Percentiles rank a stretch among this genome's conserved stretches.
phyloP scores from a whole-genome alignment of 192 early-diverging fungal species.

The Coemansia sp. region DNA sequence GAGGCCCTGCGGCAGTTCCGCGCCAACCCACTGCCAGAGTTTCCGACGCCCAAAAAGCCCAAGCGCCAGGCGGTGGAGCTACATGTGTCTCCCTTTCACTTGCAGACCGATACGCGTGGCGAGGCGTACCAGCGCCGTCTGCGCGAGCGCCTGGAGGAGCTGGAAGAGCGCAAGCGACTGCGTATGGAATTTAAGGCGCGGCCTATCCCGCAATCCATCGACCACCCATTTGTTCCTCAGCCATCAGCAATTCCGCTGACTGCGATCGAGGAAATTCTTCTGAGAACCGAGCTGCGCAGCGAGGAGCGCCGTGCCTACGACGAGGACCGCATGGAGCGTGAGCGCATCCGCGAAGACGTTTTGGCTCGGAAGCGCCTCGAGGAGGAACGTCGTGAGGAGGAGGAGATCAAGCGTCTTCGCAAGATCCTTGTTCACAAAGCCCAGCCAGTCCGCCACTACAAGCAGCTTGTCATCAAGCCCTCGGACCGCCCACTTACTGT shows the following conservation, averaged over 20 bases:
- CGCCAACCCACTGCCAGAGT: constrained; percentile 56
- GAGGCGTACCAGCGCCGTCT: constrained; percentile 45
- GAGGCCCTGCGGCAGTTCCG: constrained; percentile 51
- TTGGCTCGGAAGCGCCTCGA: constrained; percentile 49
- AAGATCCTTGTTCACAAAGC: constrained; percentile 58
- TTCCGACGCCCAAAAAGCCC: constrained; percentile 52
- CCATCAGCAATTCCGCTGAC: constrained; percentile 51
- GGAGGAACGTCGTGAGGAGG: constrained; percentile 56
- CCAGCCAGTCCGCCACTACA: constrained; percentile 58
- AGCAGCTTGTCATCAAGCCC: constrained; percentile 54
- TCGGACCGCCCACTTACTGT: constrained; percentile 57
- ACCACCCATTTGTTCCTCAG: constrained; percentile 62
- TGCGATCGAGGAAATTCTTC: constrained; percentile 42
- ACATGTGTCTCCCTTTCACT: constrained; percentile 59
- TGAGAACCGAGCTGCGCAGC: constrained; percentile 58
- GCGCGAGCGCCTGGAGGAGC: constrained; percentile 48
- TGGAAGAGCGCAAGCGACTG: constrained; percentile 35
- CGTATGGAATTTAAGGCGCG: constrained; percentile 57
- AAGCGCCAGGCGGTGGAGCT: constrained; percentile 36
- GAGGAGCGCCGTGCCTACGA: constrained; percentile 68
- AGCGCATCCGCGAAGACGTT: constrained; percentile 57
- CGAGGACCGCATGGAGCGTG: constrained; percentile 50
- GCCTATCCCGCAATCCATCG: constrained; percentile 51
- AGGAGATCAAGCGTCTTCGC: constrained; percentile 57
- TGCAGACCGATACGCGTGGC: constrained; percentile 57